A percentile compares a stretch with the other conserved stretches of the same genome.
These are phyloP conservation scores for Athelia psychrophila DNA, from an alignment of 1,284 basidiomycete species.

Conservation along the genomic window DNA sequence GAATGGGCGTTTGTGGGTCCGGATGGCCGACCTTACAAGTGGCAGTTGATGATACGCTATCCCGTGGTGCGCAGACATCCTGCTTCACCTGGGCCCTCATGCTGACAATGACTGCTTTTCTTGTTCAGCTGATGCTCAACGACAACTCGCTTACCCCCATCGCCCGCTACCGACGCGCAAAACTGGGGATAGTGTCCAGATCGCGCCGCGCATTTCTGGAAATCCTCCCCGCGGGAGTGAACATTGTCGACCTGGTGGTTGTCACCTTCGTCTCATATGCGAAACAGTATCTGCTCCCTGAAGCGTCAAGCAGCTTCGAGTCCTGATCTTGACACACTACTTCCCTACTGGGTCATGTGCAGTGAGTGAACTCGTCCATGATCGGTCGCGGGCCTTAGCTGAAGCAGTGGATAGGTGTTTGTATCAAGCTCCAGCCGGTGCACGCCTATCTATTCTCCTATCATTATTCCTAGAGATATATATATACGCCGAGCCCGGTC, in stretches of 20 bases:
- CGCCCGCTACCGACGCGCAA: constrained; percentile 36
- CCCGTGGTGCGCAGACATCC: constrained; percentile 29
- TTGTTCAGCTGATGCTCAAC: constrained; percentile 25
- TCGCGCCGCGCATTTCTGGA: constrained; percentile 35
- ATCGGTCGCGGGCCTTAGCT: too few species aligned
- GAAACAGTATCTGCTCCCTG: constrained; percentile 19
- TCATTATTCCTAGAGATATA: too few species aligned
- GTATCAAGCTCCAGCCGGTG: too few species aligned
- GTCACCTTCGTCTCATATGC: constrained; percentile 38
- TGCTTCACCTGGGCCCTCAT: background rate
- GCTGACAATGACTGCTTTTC: background rate
- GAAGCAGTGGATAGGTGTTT: too few species aligned
- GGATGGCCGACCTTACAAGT: constrained; percentile 32
- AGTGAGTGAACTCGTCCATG: too few species aligned
- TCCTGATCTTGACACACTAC: too few species aligned
- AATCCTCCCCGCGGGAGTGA: constrained; percentile 31
- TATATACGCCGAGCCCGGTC: too few species aligned
- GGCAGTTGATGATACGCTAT: constrained; percentile 33
- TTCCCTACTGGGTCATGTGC: too few species aligned
- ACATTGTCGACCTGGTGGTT: constrained; percentile 32
- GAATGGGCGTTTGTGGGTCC: constrained; percentile 36
- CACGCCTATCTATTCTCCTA: too few species aligned
- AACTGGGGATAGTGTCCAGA: constrained; percentile 38
- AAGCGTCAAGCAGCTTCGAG: background rate
- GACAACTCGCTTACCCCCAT: constrained; percentile 28